Conservation (phyloP, 352 stramenopile species). For the Pythium aquatile region DNA sequence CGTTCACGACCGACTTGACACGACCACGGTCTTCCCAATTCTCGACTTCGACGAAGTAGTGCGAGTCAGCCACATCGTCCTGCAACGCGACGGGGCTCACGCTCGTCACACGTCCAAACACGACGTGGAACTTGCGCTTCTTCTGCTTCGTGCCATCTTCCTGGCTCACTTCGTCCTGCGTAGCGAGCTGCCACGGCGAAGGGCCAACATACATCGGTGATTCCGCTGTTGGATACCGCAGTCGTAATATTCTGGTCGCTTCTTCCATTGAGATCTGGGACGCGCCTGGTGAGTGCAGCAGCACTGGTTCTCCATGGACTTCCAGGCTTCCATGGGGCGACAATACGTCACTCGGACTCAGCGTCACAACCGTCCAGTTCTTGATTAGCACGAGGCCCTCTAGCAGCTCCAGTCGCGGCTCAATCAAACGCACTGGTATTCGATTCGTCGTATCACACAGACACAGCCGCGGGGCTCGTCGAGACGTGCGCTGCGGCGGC, state of each 20-base stretch:
- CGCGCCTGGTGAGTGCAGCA: constrained; percentile 2
- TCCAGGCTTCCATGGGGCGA: constrained; percentile 38
- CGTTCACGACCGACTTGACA: constrained; percentile 32
- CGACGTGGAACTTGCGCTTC: constrained; percentile 38
- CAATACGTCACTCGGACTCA: background rate
- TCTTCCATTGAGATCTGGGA: constrained; percentile 16
- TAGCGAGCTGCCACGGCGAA: constrained; percentile 26
- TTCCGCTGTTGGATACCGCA: constrained; percentile 37
- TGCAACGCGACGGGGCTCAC: constrained; percentile 61
- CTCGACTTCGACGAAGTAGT: constrained; percentile 75
- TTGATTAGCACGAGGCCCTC: constrained; percentile 61
- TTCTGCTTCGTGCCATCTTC: constrained; percentile 20
- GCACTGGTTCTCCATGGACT: constrained; percentile 27
- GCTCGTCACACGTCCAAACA: constrained; percentile 46
- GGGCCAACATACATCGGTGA: constrained; percentile 44
- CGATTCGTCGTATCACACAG: constrained; percentile 37
- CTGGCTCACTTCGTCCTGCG: background rate
- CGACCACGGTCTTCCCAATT: background rate
- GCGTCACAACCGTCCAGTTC: constrained; percentile 45
- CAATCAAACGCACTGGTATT: constrained; percentile 39
- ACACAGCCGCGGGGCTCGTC: constrained; percentile 9
- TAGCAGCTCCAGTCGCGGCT: constrained; percentile 34
- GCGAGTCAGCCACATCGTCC: constrained; percentile 31
- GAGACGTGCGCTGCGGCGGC: background rate
- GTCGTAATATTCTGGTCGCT: constrained; percentile 30